A percentile compares a stretch with the other conserved stretches of the same genome.
Evolutionary conservation across 768 basidiomycete species (phyloP).

Genomic region (Trametes cingulata): DNA sequence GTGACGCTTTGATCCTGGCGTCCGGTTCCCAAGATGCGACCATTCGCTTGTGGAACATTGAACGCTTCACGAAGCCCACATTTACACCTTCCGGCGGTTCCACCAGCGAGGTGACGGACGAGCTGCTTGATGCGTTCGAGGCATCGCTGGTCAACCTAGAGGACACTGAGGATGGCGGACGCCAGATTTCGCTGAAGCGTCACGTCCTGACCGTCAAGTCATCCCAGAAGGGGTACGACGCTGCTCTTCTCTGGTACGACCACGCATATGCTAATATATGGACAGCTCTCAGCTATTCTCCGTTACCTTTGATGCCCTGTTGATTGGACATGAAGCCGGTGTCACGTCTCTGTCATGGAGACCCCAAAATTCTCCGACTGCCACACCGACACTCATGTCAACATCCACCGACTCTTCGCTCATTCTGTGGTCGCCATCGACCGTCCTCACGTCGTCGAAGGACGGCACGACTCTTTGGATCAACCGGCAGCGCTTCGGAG

Average conservation of each 20-base stretch:
- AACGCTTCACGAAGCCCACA: constrained; percentile 40
- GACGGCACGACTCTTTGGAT: constrained; percentile 79
- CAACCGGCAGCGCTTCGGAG: constrained; percentile 88
- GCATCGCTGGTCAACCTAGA: constrained; percentile 70
- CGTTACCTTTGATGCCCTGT: constrained; percentile 89
- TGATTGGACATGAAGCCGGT: constrained; percentile 95
- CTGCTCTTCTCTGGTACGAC: not conserved
- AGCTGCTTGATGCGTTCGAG: constrained; percentile 87
- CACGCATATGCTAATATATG: not conserved
- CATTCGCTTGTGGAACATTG: constrained; percentile 90
- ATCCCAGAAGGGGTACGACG: constrained; percentile 38
- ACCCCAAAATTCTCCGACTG: constrained; percentile 35
- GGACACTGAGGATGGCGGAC: constrained; percentile 76
- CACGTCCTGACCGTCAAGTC: constrained; percentile 72
- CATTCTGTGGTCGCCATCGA: constrained; percentile 90
- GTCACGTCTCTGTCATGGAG: constrained; percentile 90
- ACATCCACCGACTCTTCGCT: constrained; percentile 94
- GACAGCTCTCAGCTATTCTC: constrained; percentile 57
- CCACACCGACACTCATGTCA: constrained; percentile 68
- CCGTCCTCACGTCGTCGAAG: constrained; percentile 38
- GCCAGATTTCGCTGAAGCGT: constrained; percentile 86
- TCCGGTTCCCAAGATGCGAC: constrained; percentile 96
- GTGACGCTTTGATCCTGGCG: constrained; percentile 69
- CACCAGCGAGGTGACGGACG: constrained; percentile 51
- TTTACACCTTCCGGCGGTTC: constrained; percentile 13